Conservation (phyloP, 805 yeast species). For the Spathaspora hagerdaliae region DNA sequence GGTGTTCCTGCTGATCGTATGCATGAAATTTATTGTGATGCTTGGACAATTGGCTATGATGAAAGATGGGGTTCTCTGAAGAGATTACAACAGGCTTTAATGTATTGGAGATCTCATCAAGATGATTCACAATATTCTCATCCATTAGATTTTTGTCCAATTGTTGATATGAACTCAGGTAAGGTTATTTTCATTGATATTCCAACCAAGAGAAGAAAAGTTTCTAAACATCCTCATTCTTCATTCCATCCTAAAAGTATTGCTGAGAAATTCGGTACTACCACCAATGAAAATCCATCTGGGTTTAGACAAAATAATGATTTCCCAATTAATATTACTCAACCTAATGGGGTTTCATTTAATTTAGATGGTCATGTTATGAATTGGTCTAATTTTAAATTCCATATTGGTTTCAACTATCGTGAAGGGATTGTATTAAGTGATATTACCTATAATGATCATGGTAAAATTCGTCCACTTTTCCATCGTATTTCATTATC, state of each 20-base stretch:
- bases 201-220: constrained; percentile 69
- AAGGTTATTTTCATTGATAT: constrained; percentile 73
- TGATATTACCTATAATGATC: constrained; percentile 71
- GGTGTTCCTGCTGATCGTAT: constrained; percentile 65
- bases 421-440: constrained; percentile 80
- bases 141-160: constrained; percentile 80
- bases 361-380: constrained; percentile 64
- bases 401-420: constrained; percentile 82
- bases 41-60: constrained; percentile 69
- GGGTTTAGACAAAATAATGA: constrained; percentile 54
- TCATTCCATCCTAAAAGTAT: constrained; percentile 66
- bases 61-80: constrained; percentile 75
- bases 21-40: constrained; percentile 60
- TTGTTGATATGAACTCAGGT: constrained; percentile 66
- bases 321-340: constrained; percentile 67
- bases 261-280: constrained; percentile 55
- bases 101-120: constrained; percentile 72
- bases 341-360: constrained; percentile 82
- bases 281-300: constrained; percentile 35
- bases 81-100: constrained; percentile 76
- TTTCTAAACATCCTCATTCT: constrained; percentile 64
- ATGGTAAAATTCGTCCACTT: constrained; percentile 66
- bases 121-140: constrained; percentile 74
- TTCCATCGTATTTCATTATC: constrained; percentile 76
- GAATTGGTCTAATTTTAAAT: constrained; percentile 73